These are phyloP conservation scores for Phytopythium helicoides DNA, from an alignment of 352 stramenopile genomes.

Conservation along the genomic window DNA sequence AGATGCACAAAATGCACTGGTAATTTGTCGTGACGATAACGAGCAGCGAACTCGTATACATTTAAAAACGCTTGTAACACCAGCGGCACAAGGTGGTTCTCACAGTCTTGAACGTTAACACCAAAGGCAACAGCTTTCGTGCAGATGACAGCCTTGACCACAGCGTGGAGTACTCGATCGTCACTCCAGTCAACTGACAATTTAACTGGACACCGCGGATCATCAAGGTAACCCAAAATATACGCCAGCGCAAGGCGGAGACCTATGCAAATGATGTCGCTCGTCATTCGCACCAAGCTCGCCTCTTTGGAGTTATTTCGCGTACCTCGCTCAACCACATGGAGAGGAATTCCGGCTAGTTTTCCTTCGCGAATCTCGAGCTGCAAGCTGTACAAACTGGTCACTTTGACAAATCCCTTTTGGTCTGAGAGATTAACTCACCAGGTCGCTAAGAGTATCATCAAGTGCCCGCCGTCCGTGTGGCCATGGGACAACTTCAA, in stretches of 20 bases:
- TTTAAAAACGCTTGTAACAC: slow-evolving; percentile 45
- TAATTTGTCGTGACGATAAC: slow-evolving; percentile 37
- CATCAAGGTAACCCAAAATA: slow-evolving; percentile 42
- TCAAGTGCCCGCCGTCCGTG: slow-evolving; percentile 42
- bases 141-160: slow-evolving; percentile 43
- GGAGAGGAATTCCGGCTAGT: slow-evolving; percentile 24
- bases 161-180: slow-evolving; percentile 21
- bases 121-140: slow-evolving; percentile 26
- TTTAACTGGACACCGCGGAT: slow-evolving; percentile 36
- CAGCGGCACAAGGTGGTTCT: slow-evolving; percentile 28
- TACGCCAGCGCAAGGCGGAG: slow-evolving; percentile 46
- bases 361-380: slow-evolving; percentile 36
- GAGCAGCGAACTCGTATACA: slow-evolving; percentile 31
- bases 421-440: slow-evolving; percentile 1
- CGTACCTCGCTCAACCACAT: slow-evolving; percentile 28
- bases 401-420: not conserved
- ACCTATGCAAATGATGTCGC: slow-evolving; percentile 13
- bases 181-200: slow-evolving; percentile 48
- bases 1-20: slow-evolving; percentile 46
- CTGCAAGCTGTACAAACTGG: slow-evolving; percentile 44
- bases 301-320: not conserved
- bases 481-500: slow-evolving; percentile 8
- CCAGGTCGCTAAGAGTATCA: slow-evolving; percentile 29
- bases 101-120: slow-evolving; percentile 1
- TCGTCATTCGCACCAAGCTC: not conserved